Evolutionary conservation across 78 protist genomes (phyloP), one percentile per base, ranked within the genome.

Genomic region (Chrysochromulina tobinii): DNA sequence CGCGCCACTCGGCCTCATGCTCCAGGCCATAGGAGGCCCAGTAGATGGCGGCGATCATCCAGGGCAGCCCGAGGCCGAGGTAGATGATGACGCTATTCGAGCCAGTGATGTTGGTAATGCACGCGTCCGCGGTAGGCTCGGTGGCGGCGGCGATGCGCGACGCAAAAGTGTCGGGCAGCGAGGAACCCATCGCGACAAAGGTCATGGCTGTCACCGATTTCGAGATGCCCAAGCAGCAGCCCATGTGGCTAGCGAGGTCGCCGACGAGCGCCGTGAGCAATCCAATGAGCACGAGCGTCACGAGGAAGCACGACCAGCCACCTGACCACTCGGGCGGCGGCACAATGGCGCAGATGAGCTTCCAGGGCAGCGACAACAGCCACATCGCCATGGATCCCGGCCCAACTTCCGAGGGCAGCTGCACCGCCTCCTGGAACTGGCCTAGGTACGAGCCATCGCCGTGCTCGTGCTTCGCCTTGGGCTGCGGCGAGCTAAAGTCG

Each of bases 141-240:
- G 1, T 53, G 15, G 3, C n/a, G 90, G 61, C 61, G 61, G 90
- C 67, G 25, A n/a, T 9, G 14, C 2, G 2, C 73, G 73, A 58
- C 15, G 90, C 90, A 7, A 87, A 87, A 18, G 90, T 87, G 90
- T 87, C 90, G 7, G 90, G 90, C n/a, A 87, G 51, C 14, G 90
- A 87, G 15, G 90, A 59, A 53, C 90, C 90, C 57, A 87, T 51
- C 53, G 90, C 90, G 59, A 87, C 90, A 2, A 87, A 20, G 6
- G 90, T 87, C 73, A 87, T 59, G 25, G 90, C 90, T 1, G 90
- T 87, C 23, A 85, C 15, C 25, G 89, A 59, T 27, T 90, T 85
- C 61, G 58, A 1, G 55, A 90, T 48, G 14, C 77, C 88, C 53
- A 90, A n/a, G 23, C 61, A 21, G 51, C 93, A 90, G 61, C 93